Percentiles rank a stretch among this genome's conserved stretches.
Conservation (phyloP, 352 stramenopile genomes). For the Albugo laibachii region DNA sequence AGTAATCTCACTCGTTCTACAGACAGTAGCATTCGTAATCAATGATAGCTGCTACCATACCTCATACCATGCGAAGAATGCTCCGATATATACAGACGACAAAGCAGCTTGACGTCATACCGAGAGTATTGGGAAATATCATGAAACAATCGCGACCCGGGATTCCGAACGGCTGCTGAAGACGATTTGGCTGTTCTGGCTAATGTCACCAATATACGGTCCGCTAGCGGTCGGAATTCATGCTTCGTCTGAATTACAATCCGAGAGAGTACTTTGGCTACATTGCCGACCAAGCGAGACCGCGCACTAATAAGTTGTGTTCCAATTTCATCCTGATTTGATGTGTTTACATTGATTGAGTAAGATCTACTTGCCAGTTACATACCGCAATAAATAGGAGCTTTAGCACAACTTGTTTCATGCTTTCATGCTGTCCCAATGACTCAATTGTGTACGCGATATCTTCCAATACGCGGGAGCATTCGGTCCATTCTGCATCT, state of each 20-base stretch:
- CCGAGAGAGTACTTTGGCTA: too few relatives aligned
- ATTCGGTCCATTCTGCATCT: conserved; percentile 20
- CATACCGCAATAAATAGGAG: conserved; percentile 28
- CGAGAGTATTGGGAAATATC: conserved; percentile 31
- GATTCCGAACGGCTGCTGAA: conserved; percentile 25
- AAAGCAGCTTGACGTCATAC: conserved; percentile 33
- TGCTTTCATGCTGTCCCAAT: conserved; percentile 8
- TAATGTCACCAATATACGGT: conserved; percentile 26
- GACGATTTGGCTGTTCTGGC: conserved; percentile 27
- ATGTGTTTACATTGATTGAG: background rate
- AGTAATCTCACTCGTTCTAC: conserved; percentile 29
- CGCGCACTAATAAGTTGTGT: too few relatives aligned
- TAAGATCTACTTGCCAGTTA: background rate
- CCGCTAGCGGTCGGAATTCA: conserved; percentile 18
- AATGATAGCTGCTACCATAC: background rate
- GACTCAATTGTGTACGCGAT: conserved; percentile 25
- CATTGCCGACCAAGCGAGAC: too few relatives aligned
- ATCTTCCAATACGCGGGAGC: conserved; percentile 17
- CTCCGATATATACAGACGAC: conserved; percentile 16
- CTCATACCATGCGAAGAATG: conserved; percentile 18
- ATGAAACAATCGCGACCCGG: conserved; percentile 23
- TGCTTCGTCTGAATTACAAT: too few relatives aligned
- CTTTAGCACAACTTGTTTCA: conserved; percentile 14
- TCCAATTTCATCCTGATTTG: background rate
- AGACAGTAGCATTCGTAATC: background rate